Conservation (phyloP, 768 basidiomycete species). For the Auricularia sp. region DNA sequence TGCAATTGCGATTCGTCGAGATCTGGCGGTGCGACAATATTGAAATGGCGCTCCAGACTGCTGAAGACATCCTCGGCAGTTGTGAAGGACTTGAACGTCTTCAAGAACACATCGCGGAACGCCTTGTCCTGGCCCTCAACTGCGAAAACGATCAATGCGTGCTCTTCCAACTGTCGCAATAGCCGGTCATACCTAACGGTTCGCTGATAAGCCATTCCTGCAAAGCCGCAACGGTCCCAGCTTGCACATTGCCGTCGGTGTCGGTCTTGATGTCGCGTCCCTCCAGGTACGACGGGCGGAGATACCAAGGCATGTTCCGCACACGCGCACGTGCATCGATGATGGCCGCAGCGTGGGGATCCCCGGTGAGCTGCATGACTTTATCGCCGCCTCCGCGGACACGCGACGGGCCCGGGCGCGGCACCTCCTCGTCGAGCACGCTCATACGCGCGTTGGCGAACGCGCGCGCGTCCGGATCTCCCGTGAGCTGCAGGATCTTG, state of each 20-base stretch:
- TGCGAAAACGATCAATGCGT: not conserved
- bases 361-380: not conserved
- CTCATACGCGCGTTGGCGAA: constrained; percentile 11
- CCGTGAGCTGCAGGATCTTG: constrained; percentile 31
- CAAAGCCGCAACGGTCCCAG: constrained; percentile 61
- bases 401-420: not conserved
- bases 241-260: constrained; percentile 52
- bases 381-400: not conserved
- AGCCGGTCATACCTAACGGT: constrained; percentile 41
- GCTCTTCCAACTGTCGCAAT: not conserved
- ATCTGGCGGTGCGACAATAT: constrained; percentile 31
- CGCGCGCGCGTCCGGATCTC: constrained; percentile 34
- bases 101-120: constrained; percentile 59
- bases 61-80: constrained; percentile 60
- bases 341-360: constrained; percentile 23
- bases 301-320: constrained; percentile 45
- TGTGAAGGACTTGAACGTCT: constrained; percentile 75
- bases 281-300: constrained; percentile 41
- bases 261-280: constrained; percentile 55
- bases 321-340: constrained; percentile 15
- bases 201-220: constrained; percentile 61
- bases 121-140: constrained; percentile 7
- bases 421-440: not conserved
- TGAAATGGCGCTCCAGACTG: constrained; percentile 53
- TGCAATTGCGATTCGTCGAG: constrained; percentile 42